Percentiles rank a stretch among this genome's conserved stretches.
Conservation (phyloP, 23 red algal genomes). For the Gracilaria domingensis region DNA sequence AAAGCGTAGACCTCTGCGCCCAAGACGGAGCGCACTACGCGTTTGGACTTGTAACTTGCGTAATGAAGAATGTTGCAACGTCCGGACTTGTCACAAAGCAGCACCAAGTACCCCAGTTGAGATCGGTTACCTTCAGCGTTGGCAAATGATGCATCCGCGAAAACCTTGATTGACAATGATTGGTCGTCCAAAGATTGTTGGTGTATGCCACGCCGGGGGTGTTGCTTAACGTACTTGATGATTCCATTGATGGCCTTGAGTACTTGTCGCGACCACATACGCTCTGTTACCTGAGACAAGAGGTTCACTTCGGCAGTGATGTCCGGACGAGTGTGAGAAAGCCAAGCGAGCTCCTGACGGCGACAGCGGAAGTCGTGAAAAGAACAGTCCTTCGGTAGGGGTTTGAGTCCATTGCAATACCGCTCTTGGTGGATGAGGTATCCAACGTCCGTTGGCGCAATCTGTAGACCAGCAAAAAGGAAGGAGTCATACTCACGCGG, state of each 20-base stretch:
- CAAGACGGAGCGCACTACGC: not conserved
- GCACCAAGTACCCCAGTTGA: constrained; percentile 34
- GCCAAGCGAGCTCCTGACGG: constrained; percentile 23
- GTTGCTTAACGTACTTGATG: not conserved
- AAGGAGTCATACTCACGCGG: not conserved
- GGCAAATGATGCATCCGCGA: not conserved
- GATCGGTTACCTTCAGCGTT: not conserved
- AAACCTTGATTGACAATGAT: constrained; percentile 27
- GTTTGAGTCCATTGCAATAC: not conserved
- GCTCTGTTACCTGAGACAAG: constrained; percentile 16
- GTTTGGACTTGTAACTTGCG: not conserved
- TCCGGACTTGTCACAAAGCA: not conserved
- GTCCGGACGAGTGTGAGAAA: constrained; percentile 42
- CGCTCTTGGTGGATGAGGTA: not conserved
- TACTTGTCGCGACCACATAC: too few species aligned
- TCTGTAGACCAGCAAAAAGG: not conserved
- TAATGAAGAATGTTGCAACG: not conserved
- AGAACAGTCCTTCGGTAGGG: not conserved
- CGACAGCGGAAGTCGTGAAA: not conserved
- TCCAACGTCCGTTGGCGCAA: not conserved
- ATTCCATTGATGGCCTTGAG: constrained; percentile 4
- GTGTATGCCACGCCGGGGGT: not conserved
- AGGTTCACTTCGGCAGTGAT: constrained; percentile 13
- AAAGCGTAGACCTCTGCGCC: constrained; percentile 30
- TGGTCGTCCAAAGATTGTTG: not conserved